Conservation (phyloP, 1,139 yeast genomes). For the Debaryomyces singareniensis region DNA sequence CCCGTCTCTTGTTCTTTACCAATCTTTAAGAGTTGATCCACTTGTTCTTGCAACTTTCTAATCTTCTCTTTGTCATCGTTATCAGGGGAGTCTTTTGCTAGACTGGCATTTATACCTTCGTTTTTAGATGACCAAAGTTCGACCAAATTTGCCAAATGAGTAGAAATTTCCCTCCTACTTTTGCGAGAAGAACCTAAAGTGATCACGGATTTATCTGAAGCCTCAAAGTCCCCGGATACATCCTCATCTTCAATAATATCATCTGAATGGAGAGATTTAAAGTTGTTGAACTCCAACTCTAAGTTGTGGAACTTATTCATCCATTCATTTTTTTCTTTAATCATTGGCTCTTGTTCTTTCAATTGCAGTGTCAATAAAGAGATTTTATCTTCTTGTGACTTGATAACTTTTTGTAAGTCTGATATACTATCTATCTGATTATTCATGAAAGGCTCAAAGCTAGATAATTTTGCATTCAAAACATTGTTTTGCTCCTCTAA, state of each 20-base stretch:
- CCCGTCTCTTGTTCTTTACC: constrained; percentile 32
- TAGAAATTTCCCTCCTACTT: constrained; percentile 30
- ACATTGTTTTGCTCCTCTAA: constrained; percentile 41
- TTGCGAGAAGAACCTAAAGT: constrained; percentile 17
- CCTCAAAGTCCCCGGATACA: constrained; percentile 8
- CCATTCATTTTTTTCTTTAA: constrained; percentile 43
- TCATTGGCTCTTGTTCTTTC: constrained; percentile 38
- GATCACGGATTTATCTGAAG: constrained; percentile 20
- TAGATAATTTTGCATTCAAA: constrained; percentile 33
- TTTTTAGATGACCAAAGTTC: constrained; percentile 24
- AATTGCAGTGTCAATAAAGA: constrained; percentile 34
- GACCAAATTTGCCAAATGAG: constrained; percentile 35
- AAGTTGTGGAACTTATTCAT: constrained; percentile 40
- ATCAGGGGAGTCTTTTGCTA: constrained; percentile 4
- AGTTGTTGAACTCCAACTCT: constrained; percentile 39
- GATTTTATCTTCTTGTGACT: constrained; percentile 47
- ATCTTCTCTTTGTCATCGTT: constrained; percentile 16
- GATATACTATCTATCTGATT: constrained; percentile 50
- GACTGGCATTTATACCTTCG: constrained; percentile 7
- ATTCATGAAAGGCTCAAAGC: constrained; percentile 51
- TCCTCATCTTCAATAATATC: constrained; percentile 24
- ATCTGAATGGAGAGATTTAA: constrained; percentile 30
- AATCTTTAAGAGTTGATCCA: constrained; percentile 38
- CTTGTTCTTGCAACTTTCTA: constrained; percentile 39
- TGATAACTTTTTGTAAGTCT: constrained; percentile 48